Evolutionary conservation across 352 stramenopile genomes (phyloP).

Genomic region (Pythium rishiriense): DNA sequence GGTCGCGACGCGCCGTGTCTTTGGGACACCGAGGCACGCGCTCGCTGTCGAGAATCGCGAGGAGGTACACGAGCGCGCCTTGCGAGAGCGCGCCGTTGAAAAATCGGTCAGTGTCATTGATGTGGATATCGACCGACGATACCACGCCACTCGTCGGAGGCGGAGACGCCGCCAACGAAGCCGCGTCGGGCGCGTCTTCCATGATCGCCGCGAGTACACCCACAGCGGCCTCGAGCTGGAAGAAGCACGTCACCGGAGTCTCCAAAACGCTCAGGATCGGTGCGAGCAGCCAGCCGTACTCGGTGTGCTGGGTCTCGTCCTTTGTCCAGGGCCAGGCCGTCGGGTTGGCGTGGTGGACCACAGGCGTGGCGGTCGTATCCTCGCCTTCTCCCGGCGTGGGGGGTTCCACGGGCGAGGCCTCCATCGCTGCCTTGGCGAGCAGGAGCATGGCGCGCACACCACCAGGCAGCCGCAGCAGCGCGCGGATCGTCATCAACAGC

Average conservation of each 20-base stretch:
- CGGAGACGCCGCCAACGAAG: slow-evolving; percentile 7
- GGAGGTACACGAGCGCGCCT: slow-evolving; percentile 42
- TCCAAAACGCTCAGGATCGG: slow-evolving; percentile 44
- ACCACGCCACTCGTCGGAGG: slow-evolving; percentile 11
- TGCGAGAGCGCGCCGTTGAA: slow-evolving; percentile 38
- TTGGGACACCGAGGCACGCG: slow-evolving; percentile 27
- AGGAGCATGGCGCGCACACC: slow-evolving; percentile 21
- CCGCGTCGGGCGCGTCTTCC: slow-evolving; percentile 31
- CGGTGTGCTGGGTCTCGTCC: slow-evolving; percentile 25
- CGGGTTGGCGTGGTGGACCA: not conserved
- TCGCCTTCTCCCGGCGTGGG: not conserved
- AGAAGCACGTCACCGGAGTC: slow-evolving; percentile 38
- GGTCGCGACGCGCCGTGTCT: slow-evolving; percentile 14
- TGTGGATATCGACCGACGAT: slow-evolving; percentile 3
- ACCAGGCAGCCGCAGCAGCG: slow-evolving; percentile 20
- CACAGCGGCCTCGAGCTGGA: slow-evolving; percentile 48
- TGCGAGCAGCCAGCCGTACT: slow-evolving; percentile 32
- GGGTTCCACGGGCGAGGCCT: not conserved
- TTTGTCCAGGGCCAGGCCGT: slow-evolving; percentile 26
- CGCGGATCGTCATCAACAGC: slow-evolving; percentile 14
- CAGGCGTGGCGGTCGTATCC: not conserved
- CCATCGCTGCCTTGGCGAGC: slow-evolving; percentile 12
- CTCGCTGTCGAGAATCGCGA: slow-evolving; percentile 43
- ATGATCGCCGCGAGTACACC: slow-evolving; percentile 34
- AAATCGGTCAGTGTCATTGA: slow-evolving; percentile 39